phyloP scores from a whole-genome alignment of 2,329 filamentous ascomycete species.

The Cercospora zeae-maydis region DNA sequence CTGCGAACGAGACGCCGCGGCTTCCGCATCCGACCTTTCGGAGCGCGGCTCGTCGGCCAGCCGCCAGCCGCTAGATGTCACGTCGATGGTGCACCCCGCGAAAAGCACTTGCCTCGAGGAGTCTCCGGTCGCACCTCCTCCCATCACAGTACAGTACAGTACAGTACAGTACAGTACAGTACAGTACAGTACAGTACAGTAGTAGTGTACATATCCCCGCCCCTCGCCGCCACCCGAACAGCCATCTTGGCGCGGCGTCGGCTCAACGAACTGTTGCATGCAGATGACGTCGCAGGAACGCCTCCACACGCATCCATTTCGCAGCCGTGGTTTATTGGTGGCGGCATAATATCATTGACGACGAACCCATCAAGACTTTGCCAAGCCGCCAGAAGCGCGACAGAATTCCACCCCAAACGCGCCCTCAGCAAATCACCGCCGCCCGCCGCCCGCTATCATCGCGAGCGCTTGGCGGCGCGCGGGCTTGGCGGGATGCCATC shows the following conservation, averaged over 20 bases:
- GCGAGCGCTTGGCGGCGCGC: background rate
- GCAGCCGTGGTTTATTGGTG: background rate
- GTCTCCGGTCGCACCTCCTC: no score
- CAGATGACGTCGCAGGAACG: background rate
- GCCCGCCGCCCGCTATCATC: conserved; percentile 4
- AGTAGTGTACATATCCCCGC: no score
- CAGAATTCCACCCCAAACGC: background rate
- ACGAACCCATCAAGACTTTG: background rate
- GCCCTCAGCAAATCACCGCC: background rate
- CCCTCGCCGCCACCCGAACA: background rate
- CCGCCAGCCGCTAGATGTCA: no score
- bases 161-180: no score
- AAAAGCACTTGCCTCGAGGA: background rate
- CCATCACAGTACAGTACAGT: no score
- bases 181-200: no score
- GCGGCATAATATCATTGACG: no score
- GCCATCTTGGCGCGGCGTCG: background rate
- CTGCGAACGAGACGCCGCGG: background rate
- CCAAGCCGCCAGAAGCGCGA: background rate
- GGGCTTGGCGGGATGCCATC: background rate
- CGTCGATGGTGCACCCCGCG: background rate
- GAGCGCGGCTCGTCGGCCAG: background rate
- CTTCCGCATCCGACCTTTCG: background rate
- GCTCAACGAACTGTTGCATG: background rate
- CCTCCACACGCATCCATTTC: background rate